Conservation (phyloP, 768 basidiomycete species). For the Serendipita vermifera region DNA sequence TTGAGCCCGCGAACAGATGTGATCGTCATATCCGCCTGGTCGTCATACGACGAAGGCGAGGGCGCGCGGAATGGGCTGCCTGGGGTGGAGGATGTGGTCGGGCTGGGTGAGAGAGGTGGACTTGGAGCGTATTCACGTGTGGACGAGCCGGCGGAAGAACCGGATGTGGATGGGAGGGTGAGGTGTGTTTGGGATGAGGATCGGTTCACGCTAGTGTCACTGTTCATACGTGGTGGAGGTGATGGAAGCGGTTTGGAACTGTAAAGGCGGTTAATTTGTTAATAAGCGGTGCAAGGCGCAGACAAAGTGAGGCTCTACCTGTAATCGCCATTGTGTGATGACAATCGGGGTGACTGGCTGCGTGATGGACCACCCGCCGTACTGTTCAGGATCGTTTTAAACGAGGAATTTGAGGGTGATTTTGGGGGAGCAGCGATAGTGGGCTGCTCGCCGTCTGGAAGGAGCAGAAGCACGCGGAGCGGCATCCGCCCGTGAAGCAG, state of each 20-base stretch:
- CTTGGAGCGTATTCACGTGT: background rate
- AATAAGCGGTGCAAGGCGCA: too few species aligned
- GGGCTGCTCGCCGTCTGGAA: conserved; percentile 1
- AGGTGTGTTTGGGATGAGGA: background rate
- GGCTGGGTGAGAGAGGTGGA: background rate
- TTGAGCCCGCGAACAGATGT: too few species aligned
- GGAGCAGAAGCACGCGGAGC: background rate
- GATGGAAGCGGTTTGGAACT: conserved; percentile 6
- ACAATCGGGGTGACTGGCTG: background rate
- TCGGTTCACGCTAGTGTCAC: background rate
- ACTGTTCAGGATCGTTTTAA: too few species aligned
- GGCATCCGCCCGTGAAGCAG: too few species aligned
- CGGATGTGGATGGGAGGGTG: conserved; percentile 1
- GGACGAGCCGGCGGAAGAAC: background rate
- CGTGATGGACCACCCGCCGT: background rate
- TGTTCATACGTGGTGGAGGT: background rate
- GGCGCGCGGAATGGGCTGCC: too few species aligned
- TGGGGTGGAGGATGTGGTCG: background rate
- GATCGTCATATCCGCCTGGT: too few species aligned
- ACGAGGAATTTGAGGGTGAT: too few species aligned
- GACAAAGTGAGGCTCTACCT: background rate
- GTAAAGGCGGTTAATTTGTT: too few species aligned
- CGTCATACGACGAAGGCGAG: too few species aligned
- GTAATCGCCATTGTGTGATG: background rate
- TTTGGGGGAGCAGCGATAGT: background rate